phyloP scores from a whole-genome alignment of 345 rosid species.

The Punica granatum region DNA sequence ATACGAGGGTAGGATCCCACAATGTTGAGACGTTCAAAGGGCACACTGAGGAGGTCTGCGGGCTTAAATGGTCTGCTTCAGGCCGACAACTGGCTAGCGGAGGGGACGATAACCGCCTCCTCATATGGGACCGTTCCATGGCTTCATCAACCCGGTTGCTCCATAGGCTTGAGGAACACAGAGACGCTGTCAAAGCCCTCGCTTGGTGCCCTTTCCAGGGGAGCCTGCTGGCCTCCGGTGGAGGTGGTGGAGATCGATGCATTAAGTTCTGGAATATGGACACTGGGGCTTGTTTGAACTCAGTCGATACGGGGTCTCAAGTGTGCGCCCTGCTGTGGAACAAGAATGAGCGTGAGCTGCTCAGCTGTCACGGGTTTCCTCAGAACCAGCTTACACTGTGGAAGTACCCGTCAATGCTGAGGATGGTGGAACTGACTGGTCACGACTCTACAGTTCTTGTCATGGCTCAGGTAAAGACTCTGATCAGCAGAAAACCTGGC shows the following conservation, averaged over 20 bases:
- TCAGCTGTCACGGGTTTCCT: slow-evolving; percentile 2
- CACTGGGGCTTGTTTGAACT: background rate
- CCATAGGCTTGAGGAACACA: slow-evolving; percentile 30
- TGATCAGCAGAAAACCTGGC: too few species aligned
- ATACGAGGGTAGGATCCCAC: slow-evolving; percentile 28
- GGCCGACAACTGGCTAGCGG: slow-evolving; percentile 42
- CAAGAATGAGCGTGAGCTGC: slow-evolving; percentile 3
- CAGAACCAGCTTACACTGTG: background rate
- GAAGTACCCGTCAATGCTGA: slow-evolving; percentile 7
- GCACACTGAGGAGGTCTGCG: slow-evolving; percentile 33
- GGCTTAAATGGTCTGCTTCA: slow-evolving; percentile 40
- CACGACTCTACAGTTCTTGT: slow-evolving; percentile 35
- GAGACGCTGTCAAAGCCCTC: slow-evolving; percentile 10
- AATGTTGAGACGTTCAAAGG: slow-evolving; percentile 27
- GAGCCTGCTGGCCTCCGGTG: slow-evolving; percentile 6
- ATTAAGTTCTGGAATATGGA: slow-evolving; percentile 6
- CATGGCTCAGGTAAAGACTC: too few species aligned
- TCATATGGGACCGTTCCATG: slow-evolving; percentile 33
- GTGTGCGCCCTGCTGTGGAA: slow-evolving; percentile 1
- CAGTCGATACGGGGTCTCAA: slow-evolving; percentile 4
- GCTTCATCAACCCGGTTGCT: slow-evolving; percentile 34
- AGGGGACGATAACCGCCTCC: slow-evolving; percentile 32
- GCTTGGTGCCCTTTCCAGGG: slow-evolving; percentile 10
- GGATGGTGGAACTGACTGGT: background rate
- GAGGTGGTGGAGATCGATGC: background rate